These are phyloP conservation scores for Phytophthora europaea DNA, from an alignment of 352 stramenopile species.

Conservation along the genomic window DNA sequence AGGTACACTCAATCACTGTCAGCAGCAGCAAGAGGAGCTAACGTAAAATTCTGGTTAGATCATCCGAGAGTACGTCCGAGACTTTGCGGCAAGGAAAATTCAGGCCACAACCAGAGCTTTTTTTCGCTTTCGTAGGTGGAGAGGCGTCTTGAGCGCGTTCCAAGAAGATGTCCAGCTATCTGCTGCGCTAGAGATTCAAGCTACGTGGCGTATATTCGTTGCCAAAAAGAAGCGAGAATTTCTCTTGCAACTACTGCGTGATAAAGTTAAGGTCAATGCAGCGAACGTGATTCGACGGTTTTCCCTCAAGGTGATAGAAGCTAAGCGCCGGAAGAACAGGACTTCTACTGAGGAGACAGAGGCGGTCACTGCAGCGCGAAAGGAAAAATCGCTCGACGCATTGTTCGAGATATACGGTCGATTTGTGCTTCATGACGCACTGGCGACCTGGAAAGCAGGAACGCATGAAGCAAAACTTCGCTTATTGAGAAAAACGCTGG, in stretches of 20 bases:
- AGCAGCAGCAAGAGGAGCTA: not conserved
- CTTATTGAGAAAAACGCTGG: constrained; percentile 29
- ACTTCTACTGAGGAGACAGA: constrained; percentile 7
- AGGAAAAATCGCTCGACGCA: constrained; percentile 11
- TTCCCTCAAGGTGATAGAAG: constrained; percentile 27
- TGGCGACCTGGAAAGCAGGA: constrained; percentile 47
- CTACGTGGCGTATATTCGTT: constrained; percentile 44
- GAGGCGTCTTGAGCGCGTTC: constrained; percentile 44
- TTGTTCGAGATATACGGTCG: constrained; percentile 19
- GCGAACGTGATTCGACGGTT: constrained; percentile 41
- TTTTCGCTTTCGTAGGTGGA: constrained; percentile 54
- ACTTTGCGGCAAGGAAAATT: constrained; percentile 55
- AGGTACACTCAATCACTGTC: constrained; percentile 33
- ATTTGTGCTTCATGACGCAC: constrained; percentile 25
- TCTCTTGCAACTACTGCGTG: constrained; percentile 29
- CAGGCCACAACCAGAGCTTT: constrained; percentile 50
- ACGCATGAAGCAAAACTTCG: constrained; percentile 34
- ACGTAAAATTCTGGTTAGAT: constrained; percentile 28
- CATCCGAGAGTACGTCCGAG: constrained; percentile 53
- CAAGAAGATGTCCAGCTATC: constrained; percentile 48
- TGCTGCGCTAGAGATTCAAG: constrained; percentile 61
- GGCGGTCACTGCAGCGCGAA: not conserved
- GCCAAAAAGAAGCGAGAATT: constrained; percentile 38
- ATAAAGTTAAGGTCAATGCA: constrained; percentile 35
- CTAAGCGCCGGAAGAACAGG: constrained; percentile 11